A percentile compares a stretch with the other conserved stretches of the same genome.
Conservation (phyloP, 225 moss, liverwort and hornwort species). For the Pseudisothecium myosuroides region DNA sequence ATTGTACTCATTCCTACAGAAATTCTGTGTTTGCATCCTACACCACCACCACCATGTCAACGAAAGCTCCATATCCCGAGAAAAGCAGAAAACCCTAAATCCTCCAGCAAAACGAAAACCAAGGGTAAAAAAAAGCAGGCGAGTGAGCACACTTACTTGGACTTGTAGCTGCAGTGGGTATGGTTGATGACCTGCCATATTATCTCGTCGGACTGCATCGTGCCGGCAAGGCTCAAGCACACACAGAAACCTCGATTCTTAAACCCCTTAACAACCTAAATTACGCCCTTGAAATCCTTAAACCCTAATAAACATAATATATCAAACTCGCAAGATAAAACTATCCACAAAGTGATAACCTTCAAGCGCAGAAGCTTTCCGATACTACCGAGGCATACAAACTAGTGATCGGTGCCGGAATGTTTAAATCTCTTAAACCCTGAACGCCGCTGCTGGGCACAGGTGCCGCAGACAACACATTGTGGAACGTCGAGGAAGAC, state of each 20-base stretch:
- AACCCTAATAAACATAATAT: not conserved
- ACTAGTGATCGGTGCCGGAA: not conserved
- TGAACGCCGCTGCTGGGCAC: not conserved
- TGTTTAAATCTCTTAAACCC: not conserved
- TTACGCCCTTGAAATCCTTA: not conserved
- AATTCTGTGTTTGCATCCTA: conserved; percentile 87
- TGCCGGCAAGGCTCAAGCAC: not conserved
- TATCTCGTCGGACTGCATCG: conserved; percentile 96
- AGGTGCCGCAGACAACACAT: not conserved
- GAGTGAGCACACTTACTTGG: conserved; percentile 45
- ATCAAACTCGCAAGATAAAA: not conserved
- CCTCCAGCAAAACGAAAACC: not conserved
- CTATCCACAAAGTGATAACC: not conserved
- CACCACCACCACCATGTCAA: conserved; percentile 1
- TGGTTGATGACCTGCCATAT: conserved; percentile 96
- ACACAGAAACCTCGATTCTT: not conserved
- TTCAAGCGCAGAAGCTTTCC: too few relatives aligned
- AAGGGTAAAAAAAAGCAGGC: not conserved
- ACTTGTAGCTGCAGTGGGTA: conserved; percentile 85
- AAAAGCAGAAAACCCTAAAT: not conserved
- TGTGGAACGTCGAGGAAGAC: not conserved
- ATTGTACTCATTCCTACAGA: conserved; percentile 95
- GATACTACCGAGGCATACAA: not conserved
- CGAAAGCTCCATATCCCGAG: not conserved
- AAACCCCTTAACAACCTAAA: not conserved